Evolutionary conservation across 2,329 filamentous ascomycete species (phyloP).

Genomic region (Pseudogymnoascus destructans): DNA sequence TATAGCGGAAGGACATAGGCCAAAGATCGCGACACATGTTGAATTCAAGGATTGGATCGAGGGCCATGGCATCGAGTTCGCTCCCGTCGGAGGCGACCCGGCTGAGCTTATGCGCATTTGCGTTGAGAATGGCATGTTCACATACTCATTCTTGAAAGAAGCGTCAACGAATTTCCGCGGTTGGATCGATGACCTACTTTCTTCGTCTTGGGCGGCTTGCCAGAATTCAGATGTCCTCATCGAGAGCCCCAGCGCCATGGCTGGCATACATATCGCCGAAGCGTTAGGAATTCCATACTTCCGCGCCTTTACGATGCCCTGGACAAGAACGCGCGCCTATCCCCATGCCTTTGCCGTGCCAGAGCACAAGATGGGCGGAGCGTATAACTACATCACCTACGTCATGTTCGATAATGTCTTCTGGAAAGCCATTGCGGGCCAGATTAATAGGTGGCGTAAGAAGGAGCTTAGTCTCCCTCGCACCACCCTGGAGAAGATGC

Average conservation of each 20-base stretch:
- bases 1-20: conserved; percentile 71
- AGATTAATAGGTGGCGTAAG: conserved; percentile 88
- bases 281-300: conserved; percentile 89
- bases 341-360: conserved; percentile 93
- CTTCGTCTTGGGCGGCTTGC: conserved; percentile 70
- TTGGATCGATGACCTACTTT: conserved; percentile 86
- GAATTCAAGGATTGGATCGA: conserved; percentile 87
- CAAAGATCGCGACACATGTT: conserved; percentile 78
- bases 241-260: conserved; percentile 93
- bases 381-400: conserved; percentile 91
- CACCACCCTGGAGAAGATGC: conserved; percentile 80
- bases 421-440: conserved; percentile 83
- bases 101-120: conserved; percentile 91
- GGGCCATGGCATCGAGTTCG: conserved; percentile 88
- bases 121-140: conserved; percentile 96
- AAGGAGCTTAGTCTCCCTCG: conserved; percentile 63
- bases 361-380: conserved; percentile 85
- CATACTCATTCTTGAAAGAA: conserved; percentile 76
- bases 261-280: conserved; percentile 93
- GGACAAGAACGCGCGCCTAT: conserved; percentile 90
- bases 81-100: conserved; percentile 77
- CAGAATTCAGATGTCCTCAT: conserved; percentile 82
- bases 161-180: conserved; percentile 77
- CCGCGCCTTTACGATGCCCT: conserved; percentile 96
- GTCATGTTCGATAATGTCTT: conserved; percentile 95